Percentiles rank a stretch among this genome's conserved stretches.
These are phyloP conservation scores for Psilocybe azurescens DNA, from an alignment of 768 basidiomycete genomes.

Conservation along the genomic window DNA sequence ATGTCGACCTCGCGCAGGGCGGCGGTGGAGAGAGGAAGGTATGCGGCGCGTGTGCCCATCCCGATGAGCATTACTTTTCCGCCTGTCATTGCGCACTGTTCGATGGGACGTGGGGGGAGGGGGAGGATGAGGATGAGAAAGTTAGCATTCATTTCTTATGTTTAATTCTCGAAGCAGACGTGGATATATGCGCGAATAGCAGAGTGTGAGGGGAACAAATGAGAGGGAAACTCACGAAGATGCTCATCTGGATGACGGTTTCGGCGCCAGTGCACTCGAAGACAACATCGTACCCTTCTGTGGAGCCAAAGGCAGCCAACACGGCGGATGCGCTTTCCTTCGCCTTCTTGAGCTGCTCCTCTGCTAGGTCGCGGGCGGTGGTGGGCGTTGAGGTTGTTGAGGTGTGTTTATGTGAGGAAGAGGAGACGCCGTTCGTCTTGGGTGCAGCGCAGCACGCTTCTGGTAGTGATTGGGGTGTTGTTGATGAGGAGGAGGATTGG, in stretches of 20 bases:
- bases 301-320: conserved; percentile 59
- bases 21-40: conserved; percentile 83
- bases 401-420: conserved; percentile 17
- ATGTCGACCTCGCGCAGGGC: conserved; percentile 92
- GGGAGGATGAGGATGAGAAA: not conserved
- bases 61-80: conserved; percentile 94
- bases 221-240: conserved; percentile 67
- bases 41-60: conserved; percentile 88
- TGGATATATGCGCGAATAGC: no score
- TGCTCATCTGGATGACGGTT: conserved; percentile 87
- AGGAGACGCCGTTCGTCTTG: conserved; percentile 7
- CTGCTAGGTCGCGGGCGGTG: conserved; percentile 16
- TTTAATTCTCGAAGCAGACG: no score
- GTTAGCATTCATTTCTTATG: not conserved
- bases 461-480: conserved; percentile 15
- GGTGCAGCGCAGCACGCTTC: conserved; percentile 15
- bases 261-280: conserved; percentile 97
- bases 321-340: conserved; percentile 59
- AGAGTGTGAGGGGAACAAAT: no score
- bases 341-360: conserved; percentile 59
- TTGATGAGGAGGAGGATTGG: conserved; percentile 5
- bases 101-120: not conserved
- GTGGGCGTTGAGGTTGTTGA: not conserved
- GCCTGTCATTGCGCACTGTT: conserved; percentile 79
- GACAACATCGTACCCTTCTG: conserved; percentile 89